Conservation (phyloP, 2,329 filamentous ascomycete genomes). For the Colletotrichum liriopes region DNA sequence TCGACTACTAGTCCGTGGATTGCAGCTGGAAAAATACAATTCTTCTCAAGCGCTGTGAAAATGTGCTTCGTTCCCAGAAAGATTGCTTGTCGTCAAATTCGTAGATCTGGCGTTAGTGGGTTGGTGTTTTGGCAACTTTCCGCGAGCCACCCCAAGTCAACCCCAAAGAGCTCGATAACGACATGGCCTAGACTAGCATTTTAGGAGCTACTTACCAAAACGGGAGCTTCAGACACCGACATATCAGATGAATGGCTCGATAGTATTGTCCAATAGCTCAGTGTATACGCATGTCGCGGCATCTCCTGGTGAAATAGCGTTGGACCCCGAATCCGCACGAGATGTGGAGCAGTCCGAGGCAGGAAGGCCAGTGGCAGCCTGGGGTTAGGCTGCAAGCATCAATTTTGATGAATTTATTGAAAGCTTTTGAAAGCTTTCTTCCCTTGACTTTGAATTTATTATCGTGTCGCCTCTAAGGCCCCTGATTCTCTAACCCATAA, state of each 20-base stretch:
- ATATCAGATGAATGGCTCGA: neutral
- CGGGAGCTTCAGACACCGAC: neutral
- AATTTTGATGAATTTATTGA: neutral
- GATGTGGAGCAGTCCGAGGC: neutral
- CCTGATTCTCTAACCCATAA: neutral
- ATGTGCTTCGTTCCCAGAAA: no score
- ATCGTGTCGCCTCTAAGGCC: neutral
- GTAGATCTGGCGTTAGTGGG: neutral
- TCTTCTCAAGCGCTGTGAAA: no score
- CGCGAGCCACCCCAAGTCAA: constrained; percentile 11
- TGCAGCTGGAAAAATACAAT: no score
- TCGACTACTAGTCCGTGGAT: no score
- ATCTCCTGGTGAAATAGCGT: neutral
- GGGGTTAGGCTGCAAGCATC: neutral
- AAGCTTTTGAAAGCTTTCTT: neutral
- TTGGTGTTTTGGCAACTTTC: constrained; percentile 1
- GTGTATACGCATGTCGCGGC: neutral
- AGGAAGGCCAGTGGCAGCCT: constrained; percentile 3
- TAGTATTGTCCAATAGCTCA: neutral
- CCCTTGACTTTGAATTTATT: neutral
- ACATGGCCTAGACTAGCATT: neutral
- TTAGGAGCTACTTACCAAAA: neutral
- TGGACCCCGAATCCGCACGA: neutral
- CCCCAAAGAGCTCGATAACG: neutral
- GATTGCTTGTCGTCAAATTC: no score